phyloP scores from a whole-genome alignment of 1,139 yeast genomes.

The Candida dubliniensis region DNA sequence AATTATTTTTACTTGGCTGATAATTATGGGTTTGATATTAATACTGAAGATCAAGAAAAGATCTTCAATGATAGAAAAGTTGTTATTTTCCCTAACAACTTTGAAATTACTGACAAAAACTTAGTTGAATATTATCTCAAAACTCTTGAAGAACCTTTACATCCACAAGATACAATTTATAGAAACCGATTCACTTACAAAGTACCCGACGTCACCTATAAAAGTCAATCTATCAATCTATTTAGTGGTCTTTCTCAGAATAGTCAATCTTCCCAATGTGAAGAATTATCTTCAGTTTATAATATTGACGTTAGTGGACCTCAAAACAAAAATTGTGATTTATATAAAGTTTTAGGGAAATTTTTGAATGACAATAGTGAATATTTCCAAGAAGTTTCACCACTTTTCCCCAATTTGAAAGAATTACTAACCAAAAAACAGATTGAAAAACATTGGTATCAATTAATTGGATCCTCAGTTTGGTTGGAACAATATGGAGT shows the following conservation, averaged over 20 bases:
- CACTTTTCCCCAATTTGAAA: constrained; percentile 1
- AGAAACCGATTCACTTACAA: neutral
- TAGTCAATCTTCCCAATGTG: neutral
- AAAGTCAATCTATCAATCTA: neutral
- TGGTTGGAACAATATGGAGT: constrained; percentile 35
- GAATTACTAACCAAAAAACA: neutral
- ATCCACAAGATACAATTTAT: constrained; percentile 2
- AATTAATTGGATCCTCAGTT: constrained; percentile 33
- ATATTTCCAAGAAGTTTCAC: constrained; percentile 2
- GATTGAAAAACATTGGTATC: constrained; percentile 24
- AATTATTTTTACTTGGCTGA: neutral
- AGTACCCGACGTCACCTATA: neutral
- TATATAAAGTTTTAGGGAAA: constrained; percentile 14
- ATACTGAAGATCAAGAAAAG: neutral
- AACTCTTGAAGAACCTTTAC: constrained; percentile 1
- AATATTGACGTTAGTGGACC: constrained; percentile 1
- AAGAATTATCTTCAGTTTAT: neutral
- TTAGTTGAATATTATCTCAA: neutral
- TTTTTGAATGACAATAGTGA: constrained; percentile 11
- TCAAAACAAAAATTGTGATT: constrained; percentile 9
- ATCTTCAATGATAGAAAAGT: neutral
- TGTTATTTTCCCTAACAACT: constrained; percentile 3
- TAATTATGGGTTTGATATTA: neutral
- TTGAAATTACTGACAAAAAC: neutral
- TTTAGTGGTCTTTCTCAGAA: neutral